Base-by-base conservation (phyloP, 2,329 filamentous ascomycete genomes). In the Xylaria sp. region DNA sequence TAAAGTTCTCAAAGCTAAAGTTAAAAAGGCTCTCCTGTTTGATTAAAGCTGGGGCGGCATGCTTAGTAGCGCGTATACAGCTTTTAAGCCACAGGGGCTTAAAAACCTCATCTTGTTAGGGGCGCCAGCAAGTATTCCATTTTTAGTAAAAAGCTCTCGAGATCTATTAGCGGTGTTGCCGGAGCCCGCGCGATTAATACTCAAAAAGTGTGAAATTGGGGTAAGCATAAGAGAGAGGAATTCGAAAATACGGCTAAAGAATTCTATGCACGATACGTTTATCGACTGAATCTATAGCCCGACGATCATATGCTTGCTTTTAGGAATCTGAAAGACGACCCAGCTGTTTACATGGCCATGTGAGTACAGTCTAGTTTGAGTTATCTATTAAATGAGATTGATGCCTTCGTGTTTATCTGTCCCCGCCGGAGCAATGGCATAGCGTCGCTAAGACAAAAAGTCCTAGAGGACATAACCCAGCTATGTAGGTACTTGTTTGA, bases 281-380 rank as follows among this genome's bases (percentile, higher is more conserved):
- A 67, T n/a, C 69, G 69, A 1, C 59, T 71, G 2, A 67, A 70
- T 20, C 69, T 69, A 10, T 67, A 54, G 28, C 71, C 71, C 3
- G 65, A 66, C 38, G 4, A 26, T 73, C 7, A 11, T 54, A 4
- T n/a, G 10, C 0, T 31, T 66, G 1, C 67, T 70, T 54, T 54
- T 9, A 28, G 40, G 5, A 65, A 71, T 59, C 36, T 71, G 11
- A 68, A 68, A 33, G 71, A 73, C 1, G 70, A 72, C n/a, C 64
- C 66, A 3, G 40, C 70, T 6, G 63, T 54, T 9, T 71, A 72
- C 48, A 7, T 59, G n/a, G 77, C 76, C 2, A 73, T 77, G 73
- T 77, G 59, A 68, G 66, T 40, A 40, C 9, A 13, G 7, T 33
- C 31, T 33, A 6, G 31, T 33, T 33, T 33, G 33, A 33, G 33